Percentiles rank a stretch among this genome's conserved stretches.
Conservation (phyloP, 2,329 filamentous ascomycete genomes). For the Lasiodiplodia citricola region DNA sequence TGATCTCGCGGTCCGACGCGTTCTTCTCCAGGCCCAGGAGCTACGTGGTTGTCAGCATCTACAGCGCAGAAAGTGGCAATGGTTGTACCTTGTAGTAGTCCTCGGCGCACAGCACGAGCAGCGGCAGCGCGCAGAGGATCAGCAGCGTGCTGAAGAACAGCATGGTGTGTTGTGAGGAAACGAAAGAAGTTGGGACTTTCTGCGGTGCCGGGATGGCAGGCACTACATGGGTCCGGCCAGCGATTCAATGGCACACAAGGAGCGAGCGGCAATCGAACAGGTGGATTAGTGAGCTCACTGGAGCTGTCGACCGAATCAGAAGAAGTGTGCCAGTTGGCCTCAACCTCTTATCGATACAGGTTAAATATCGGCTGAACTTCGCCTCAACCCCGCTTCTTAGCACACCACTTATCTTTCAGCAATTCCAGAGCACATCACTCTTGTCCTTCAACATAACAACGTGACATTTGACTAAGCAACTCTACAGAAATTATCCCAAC, state of each 20-base stretch:
- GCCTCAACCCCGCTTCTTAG: no score
- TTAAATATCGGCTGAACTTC: neutral
- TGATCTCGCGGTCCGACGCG: conserved; percentile 86
- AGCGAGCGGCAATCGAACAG: neutral
- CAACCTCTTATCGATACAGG: conserved; percentile 7
- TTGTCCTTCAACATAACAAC: neutral
- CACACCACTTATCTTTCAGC: no score
- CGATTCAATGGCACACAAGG: neutral
- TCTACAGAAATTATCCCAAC: neutral
- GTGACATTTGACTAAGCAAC: neutral
- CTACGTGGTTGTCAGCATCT: conserved; percentile 52
- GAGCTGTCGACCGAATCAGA: conserved; percentile 9
- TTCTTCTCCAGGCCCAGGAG: conserved; percentile 79
- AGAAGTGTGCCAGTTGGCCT: conserved; percentile 25
- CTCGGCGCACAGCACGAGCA: conserved; percentile 57
- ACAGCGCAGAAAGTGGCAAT: neutral
- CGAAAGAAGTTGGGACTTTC: neutral
- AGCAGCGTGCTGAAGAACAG: conserved; percentile 32
- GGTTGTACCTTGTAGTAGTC: conserved; percentile 77
- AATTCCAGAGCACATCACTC: no score
- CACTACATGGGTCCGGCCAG: conserved; percentile 20
- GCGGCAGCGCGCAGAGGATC: conserved; percentile 49
- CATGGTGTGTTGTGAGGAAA: conserved; percentile 5
- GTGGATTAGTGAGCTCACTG: conserved; percentile 12
- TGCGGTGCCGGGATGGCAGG: neutral